Conservation (phyloP, 2,329 filamentous ascomycete species). For the Fusarium musae region DNA sequence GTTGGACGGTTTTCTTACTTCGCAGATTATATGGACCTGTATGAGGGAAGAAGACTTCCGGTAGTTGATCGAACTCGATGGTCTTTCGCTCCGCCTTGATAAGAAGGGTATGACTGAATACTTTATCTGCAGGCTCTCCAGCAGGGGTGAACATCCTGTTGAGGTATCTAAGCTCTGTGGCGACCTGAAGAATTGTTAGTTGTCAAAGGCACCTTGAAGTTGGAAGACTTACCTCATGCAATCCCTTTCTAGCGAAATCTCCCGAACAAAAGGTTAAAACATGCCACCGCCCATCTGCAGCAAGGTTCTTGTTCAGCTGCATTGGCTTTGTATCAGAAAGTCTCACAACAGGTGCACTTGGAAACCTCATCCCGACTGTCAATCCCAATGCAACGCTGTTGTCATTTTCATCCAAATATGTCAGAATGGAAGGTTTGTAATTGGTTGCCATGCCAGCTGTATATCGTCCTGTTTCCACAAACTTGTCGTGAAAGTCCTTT, state of each 20-base stretch:
- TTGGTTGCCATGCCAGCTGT: slow-evolving; percentile 33
- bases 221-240: neutral
- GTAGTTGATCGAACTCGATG: slow-evolving; percentile 10
- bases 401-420: neutral
- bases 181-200: neutral
- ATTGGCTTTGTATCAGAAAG: slow-evolving; percentile 37
- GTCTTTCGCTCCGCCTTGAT: slow-evolving; percentile 4
- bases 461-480: slow-evolving; percentile 34
- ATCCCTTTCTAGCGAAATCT: neutral
- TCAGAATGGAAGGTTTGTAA: slow-evolving; percentile 17
- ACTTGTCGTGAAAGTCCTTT: slow-evolving; percentile 30
- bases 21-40: slow-evolving; percentile 12
- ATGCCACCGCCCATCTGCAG: slow-evolving; percentile 37
- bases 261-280: slow-evolving; percentile 26
- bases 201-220: rapidly evolving
- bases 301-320: slow-evolving; percentile 18
- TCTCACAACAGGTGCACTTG: slow-evolving; percentile 24
- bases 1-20: rapidly evolving
- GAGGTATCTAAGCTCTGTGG: neutral
- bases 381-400: neutral
- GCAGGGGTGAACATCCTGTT: neutral
- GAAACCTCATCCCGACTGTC: slow-evolving; percentile 33
- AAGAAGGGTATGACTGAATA: slow-evolving; percentile 14
- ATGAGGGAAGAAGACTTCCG: slow-evolving; percentile 24
- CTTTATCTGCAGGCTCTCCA: neutral